Evolutionary conservation across 345 rosid species (phyloP).

Genomic region (Sisymbrium altissimum): DNA sequence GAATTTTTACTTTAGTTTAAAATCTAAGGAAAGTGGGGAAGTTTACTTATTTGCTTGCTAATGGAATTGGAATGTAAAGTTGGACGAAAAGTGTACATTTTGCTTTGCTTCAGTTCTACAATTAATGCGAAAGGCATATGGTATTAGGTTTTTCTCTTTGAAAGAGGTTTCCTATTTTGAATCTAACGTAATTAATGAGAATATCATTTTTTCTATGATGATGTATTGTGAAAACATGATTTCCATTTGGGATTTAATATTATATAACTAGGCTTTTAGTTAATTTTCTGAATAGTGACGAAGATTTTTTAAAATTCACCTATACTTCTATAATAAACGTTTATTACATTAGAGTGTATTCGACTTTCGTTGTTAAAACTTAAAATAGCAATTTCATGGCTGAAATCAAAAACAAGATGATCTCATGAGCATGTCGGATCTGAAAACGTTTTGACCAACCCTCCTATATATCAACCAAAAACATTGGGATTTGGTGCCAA

Average conservation of each 20-base stretch:
- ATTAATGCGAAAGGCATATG: conserved; percentile 14
- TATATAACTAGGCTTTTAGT: neutral
- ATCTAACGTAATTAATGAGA: neutral
- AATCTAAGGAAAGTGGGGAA: conserved; percentile 21
- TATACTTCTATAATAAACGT: neutral
- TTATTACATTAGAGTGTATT: too few species aligned
- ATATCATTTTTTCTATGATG: neutral
- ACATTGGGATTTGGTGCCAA: neutral
- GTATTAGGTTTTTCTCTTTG: conserved; percentile 10
- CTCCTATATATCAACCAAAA: neutral
- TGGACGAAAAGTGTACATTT: conserved; percentile 26
- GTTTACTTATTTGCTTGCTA: conserved; percentile 24
- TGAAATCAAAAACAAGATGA: neutral
- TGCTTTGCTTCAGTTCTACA: conserved; percentile 23
- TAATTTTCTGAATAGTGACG: neutral
- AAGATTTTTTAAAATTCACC: neutral
- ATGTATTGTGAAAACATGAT: neutral
- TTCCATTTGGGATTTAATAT: neutral
- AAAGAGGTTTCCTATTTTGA: neutral
- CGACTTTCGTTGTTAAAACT: neutral
- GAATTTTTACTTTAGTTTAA: conserved; percentile 29
- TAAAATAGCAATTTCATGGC: neutral
- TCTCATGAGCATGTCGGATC: neutral
- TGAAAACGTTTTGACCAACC: neutral
- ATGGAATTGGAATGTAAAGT: conserved; percentile 25